phyloP scores from a whole-genome alignment of 1,139 yeast species.

The Protomyces inouyei region DNA sequence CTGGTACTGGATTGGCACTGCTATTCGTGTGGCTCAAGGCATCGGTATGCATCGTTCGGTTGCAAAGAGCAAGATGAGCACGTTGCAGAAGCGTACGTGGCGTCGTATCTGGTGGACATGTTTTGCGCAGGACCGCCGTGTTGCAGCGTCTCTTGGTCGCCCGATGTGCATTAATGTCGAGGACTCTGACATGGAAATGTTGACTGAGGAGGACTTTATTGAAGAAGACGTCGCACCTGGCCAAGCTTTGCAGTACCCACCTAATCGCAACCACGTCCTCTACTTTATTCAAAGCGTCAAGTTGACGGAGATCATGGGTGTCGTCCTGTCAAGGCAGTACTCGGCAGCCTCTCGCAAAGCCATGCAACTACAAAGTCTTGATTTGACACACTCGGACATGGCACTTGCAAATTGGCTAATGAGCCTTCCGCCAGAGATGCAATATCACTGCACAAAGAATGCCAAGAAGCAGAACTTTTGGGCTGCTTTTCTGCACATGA shows the following conservation, averaged over 20 bases:
- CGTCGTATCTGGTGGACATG: conserved; percentile 77
- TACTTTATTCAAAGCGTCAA: conserved; percentile 63
- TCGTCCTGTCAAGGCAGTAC: conserved; percentile 65
- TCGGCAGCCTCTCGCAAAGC: conserved; percentile 62
- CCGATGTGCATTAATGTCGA: conserved; percentile 65
- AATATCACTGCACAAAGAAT: conserved; percentile 55
- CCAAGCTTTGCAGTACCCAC: conserved; percentile 45
- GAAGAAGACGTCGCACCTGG: conserved; percentile 50
- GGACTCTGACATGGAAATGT: conserved; percentile 75
- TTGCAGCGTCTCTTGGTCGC: conserved; percentile 65
- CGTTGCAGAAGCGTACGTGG: conserved; percentile 56
- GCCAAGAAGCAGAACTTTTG: conserved; percentile 50
- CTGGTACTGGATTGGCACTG: conserved; percentile 72
- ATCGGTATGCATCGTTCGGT: conserved; percentile 62
- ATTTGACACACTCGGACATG: conserved; percentile 69
- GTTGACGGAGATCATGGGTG: conserved; percentile 68
- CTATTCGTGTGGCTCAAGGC: conserved; percentile 70
- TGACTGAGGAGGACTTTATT: conserved; percentile 59
- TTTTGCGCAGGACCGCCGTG: conserved; percentile 47
- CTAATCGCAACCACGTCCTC: conserved; percentile 49
- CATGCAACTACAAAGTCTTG: conserved; percentile 46
- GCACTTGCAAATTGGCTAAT: conserved; percentile 76
- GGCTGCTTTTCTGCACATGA: conserved; percentile 61
- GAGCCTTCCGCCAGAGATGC: conserved; percentile 59
- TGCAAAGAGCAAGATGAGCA: conserved; percentile 36